A percentile compares a stretch with the other conserved stretches of the same genome.
phyloP scores from a whole-genome alignment of 495 filamentous ascomycete species.

The Neurospora sp. region DNA sequence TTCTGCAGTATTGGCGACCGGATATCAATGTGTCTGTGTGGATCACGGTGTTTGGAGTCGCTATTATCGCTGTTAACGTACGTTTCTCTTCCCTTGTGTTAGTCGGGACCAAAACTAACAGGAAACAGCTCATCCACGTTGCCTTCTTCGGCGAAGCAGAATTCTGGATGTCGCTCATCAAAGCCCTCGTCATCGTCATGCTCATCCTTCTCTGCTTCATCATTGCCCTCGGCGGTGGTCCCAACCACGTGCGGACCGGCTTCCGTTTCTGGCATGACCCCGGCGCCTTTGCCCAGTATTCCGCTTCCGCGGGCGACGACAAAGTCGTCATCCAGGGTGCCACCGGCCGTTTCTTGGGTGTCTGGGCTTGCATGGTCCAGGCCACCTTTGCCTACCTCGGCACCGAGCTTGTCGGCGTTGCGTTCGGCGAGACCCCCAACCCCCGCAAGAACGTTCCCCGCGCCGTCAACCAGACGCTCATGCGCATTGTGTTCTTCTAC shows the following conservation, averaged over 20 bases:
- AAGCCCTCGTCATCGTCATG: constrained; percentile 58
- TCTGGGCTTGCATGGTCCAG: constrained; percentile 70
- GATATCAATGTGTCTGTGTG: constrained; percentile 63
- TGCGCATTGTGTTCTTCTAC: constrained; percentile 69
- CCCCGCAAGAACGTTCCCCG: constrained; percentile 64
- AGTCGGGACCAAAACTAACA: neutral
- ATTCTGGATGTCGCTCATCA: constrained; percentile 67
- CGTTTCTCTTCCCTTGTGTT: neutral
- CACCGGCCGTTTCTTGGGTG: constrained; percentile 54
- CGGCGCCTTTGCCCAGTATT: constrained; percentile 56
- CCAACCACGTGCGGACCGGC: constrained; percentile 54
- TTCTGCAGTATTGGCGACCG: constrained; percentile 62
- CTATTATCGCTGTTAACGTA: constrained; percentile 45
- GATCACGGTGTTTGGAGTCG: constrained; percentile 56
- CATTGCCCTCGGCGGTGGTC: constrained; percentile 67
- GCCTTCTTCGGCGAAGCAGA: constrained; percentile 71
- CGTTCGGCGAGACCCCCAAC: constrained; percentile 72
- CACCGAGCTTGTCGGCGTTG: constrained; percentile 75
- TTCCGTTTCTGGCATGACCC: constrained; percentile 74
- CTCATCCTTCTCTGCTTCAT: constrained; percentile 58
- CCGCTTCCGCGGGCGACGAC: constrained; percentile 10
- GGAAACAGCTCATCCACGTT: constrained; percentile 39
- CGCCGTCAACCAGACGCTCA: constrained; percentile 63
- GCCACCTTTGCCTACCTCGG: constrained; percentile 79
- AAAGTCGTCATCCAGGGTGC: constrained; percentile 25